Evolutionary conservation across 2,329 filamentous ascomycete genomes (phyloP).

Genomic region (Triangularia setosa): DNA sequence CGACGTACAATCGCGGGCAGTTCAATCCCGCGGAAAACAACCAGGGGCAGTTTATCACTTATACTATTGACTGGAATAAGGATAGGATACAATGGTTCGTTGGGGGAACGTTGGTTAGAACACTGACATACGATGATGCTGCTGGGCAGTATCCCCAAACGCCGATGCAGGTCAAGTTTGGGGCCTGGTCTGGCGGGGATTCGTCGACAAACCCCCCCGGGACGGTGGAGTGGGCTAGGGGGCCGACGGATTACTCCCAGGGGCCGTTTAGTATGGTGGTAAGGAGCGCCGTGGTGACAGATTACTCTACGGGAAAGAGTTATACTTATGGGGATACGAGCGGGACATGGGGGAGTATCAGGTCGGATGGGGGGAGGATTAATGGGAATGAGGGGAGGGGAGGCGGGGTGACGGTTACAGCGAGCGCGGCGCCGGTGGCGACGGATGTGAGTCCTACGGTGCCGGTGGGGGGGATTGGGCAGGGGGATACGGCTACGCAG

Average conservation of each 20-base stretch:
- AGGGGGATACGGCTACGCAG: slow-evolving; percentile 38
- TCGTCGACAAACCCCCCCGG: slow-evolving; percentile 75
- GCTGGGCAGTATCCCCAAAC: slow-evolving; percentile 86
- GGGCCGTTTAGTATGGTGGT: slow-evolving; percentile 87
- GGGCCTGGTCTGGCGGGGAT: slow-evolving; percentile 89
- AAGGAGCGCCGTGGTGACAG: slow-evolving; percentile 69
- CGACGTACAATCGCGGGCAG: slow-evolving; percentile 80
- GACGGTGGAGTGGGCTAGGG: slow-evolving; percentile 86
- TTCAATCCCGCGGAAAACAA: slow-evolving; percentile 69
- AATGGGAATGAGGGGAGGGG: slow-evolving; percentile 62
- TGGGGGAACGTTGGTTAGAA: slow-evolving; percentile 71
- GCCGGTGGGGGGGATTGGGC: slow-evolving; percentile 65
- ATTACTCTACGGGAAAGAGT: slow-evolving; percentile 87
- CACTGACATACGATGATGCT: slow-evolving; percentile 66
- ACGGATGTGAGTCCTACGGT: slow-evolving; percentile 61
- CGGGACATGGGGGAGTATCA: slow-evolving; percentile 78
- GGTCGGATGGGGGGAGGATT: slow-evolving; percentile 72
- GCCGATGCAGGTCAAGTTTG: slow-evolving; percentile 91
- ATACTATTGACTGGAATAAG: slow-evolving; percentile 87
- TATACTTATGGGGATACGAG: slow-evolving; percentile 78
- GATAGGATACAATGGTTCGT: slow-evolving; percentile 84
- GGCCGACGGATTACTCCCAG: slow-evolving; percentile 74
- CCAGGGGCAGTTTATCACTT: slow-evolving; percentile 76
- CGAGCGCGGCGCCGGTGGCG: slow-evolving; percentile 59
- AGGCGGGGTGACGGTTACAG: slow-evolving; percentile 48